Base-by-base conservation (phyloP, 129 eudicot species). In the Cynara cardunculus region DNA sequence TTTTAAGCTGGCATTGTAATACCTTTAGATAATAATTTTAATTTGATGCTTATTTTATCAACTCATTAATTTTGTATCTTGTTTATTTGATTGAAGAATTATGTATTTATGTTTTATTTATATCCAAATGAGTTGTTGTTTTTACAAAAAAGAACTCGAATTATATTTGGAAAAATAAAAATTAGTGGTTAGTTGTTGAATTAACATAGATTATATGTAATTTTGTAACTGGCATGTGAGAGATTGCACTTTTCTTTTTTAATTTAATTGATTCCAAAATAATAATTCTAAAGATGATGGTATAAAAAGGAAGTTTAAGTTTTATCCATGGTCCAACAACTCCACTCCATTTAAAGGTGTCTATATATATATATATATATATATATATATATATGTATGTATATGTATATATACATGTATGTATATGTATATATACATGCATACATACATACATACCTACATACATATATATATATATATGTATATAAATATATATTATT, bases 281-380 rank as follows among this genome's bases (percentile, higher is more conserved):
- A 66, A 44, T 74, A 66, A 22, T 46, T 31, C 34, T 64, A 44
- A 67, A 66, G 25, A 49, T 67, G 31, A 68, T 31, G 0, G 34
- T 16, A 64, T 8, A 41, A 73, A 80, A 81, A 21, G 64, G 16
- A 72, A 44, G 31, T 61, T 37, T 32, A 24, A 76, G 35, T 76
- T 61, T 59, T 56, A 76, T 66, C n/a, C 7, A 81, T 74, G 41
- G 80, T 81, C 75, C 80, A 66, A 74, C 85, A 75, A 75, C 85
- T 76, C 76, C 85, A 82, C 85, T 75, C 80, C 73, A 71, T 74
- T 79, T 46, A 69, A 75, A 71, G 83, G n/a, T n/a, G n/a, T n/a
- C n/a, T n/a, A 53, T 64, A 65, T 34, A 32, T 71, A 39, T 39
- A 39, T 37, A 39, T 39, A 39, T 39, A 9, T 39, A 39, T 39